Evolutionary conservation across 441 rosid genomes (phyloP).

Genomic region (Pelargonium exstipulatum): DNA sequence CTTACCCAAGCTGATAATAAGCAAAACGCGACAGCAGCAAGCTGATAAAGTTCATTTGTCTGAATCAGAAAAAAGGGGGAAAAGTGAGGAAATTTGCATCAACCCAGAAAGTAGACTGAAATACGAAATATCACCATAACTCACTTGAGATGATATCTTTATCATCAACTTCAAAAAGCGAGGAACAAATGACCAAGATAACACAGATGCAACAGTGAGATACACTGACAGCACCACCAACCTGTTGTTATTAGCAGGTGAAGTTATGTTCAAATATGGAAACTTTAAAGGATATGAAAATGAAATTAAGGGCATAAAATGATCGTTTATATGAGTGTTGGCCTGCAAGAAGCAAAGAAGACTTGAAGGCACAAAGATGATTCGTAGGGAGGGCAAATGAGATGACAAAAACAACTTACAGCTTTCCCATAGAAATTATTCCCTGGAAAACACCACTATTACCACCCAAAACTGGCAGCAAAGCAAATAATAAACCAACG

Average conservation of each 20-base stretch:
- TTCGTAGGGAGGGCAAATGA: conserved; percentile 13
- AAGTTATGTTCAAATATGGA: conserved; percentile 11
- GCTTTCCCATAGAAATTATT: conserved; percentile 85
- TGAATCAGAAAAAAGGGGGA: conserved; percentile 30
- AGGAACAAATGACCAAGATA: conserved; percentile 95
- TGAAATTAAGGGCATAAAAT: not conserved
- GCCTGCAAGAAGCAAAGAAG: not conserved
- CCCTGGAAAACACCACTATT: conserved; percentile 76
- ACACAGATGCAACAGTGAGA: conserved; percentile 61
- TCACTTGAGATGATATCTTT: conserved; percentile 91
- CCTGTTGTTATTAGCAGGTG: conserved; percentile 40
- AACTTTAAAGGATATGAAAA: not conserved
- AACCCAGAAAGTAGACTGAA: conserved; percentile 17
- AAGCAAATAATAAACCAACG: conserved; percentile 84
- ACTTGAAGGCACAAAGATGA: not conserved
- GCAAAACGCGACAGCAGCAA: conserved; percentile 97
- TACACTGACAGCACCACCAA: conserved; percentile 64
- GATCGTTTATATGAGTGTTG: conserved; percentile 11
- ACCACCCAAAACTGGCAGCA: conserved; percentile 97
- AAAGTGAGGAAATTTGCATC: conserved; percentile 9
- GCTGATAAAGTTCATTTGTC: conserved; percentile 97
- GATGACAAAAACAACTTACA: conserved; percentile 45
- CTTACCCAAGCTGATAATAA: conserved; percentile 97
- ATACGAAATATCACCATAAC: conserved; percentile 21
- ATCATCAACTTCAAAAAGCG: conserved; percentile 92